Evolutionary conservation across 2,329 filamentous ascomycete genomes (phyloP).

Genomic region (Aspergillus sp.): DNA sequence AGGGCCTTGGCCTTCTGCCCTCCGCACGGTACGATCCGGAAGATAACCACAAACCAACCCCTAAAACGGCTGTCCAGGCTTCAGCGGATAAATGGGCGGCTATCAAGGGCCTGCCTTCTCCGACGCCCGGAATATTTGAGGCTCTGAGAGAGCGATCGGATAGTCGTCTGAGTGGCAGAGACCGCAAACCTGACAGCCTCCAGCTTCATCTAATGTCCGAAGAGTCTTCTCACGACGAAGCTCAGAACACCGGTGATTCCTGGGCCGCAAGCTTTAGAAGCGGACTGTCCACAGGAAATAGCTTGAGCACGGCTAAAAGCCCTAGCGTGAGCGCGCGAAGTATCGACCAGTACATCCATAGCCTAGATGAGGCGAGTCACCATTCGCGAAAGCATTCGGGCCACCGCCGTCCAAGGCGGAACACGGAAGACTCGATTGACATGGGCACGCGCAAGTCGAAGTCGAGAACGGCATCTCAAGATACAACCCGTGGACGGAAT

Average conservation of each 20-base stretch:
- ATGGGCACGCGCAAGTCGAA: slow-evolving; percentile 50
- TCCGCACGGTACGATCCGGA: slow-evolving; percentile 48
- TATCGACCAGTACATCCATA: slow-evolving; percentile 82
- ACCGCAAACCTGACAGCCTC: slow-evolving; percentile 75
- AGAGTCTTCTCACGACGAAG: slow-evolving; percentile 50
- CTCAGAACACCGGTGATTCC: slow-evolving; percentile 52
- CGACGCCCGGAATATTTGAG: slow-evolving; percentile 63
- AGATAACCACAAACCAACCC: slow-evolving; percentile 44
- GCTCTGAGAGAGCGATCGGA: slow-evolving; percentile 61
- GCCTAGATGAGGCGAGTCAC: slow-evolving; percentile 73
- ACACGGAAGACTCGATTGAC: slow-evolving; percentile 43
- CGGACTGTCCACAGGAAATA: slow-evolving; percentile 40
- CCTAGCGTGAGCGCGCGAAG: slow-evolving; percentile 63
- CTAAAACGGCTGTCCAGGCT: slow-evolving; percentile 66
- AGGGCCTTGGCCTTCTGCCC: slow-evolving; percentile 36
- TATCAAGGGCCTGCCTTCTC: slow-evolving; percentile 65
- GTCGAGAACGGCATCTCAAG: slow-evolving; percentile 64
- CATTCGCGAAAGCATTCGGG: slow-evolving; percentile 54
- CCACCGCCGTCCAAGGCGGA: slow-evolving; percentile 53
- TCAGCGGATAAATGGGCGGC: slow-evolving; percentile 62
- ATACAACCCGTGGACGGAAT: slow-evolving; percentile 61
- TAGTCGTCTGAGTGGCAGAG: slow-evolving; percentile 62
- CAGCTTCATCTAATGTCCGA: slow-evolving; percentile 61
- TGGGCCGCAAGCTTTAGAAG: slow-evolving; percentile 45
- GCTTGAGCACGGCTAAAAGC: slow-evolving; percentile 55